phyloP scores from a whole-genome alignment of 352 stramenopile species.

The Phytophthora vignae region DNA sequence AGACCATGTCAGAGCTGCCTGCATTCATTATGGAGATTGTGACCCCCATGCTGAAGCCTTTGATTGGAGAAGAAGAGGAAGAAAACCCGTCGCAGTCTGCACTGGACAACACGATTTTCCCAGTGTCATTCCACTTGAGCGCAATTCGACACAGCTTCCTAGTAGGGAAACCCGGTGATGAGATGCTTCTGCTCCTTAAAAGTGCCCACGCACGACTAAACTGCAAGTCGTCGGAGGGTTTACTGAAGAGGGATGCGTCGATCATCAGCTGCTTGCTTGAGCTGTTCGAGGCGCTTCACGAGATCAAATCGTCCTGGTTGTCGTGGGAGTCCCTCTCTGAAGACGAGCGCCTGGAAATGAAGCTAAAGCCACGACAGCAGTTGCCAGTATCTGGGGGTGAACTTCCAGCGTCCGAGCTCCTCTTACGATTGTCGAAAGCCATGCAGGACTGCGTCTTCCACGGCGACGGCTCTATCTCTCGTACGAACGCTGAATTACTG shows the following conservation, averaged over 20 bases:
- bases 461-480: conserved; percentile 25
- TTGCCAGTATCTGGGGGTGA: conserved; percentile 13
- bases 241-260: conserved; percentile 1
- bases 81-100: not conserved
- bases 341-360: conserved; percentile 15
- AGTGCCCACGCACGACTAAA: conserved; percentile 29
- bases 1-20: conserved; percentile 39
- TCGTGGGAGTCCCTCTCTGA: conserved; percentile 22
- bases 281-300: conserved; percentile 40
- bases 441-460: conserved; percentile 39
- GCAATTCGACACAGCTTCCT: conserved; percentile 39
- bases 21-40: conserved; percentile 48
- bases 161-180: conserved; percentile 21
- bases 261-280: conserved; percentile 35
- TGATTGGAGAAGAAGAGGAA: conserved; percentile 6
- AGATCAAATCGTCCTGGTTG: conserved; percentile 26
- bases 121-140: conserved; percentile 45
- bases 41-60: conserved; percentile 30
- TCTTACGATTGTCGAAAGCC: conserved; percentile 28
- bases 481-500: conserved; percentile 45
- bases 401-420: conserved; percentile 16
- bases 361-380: not conserved
- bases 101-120: conserved; percentile 25
- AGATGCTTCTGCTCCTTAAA: conserved; percentile 32
- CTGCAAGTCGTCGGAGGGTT: not conserved